Percentiles rank a stretch among this genome's conserved stretches.
phyloP scores from a whole-genome alignment of 2,329 filamentous ascomycete genomes.

The Pseudogymnoascus sp. region DNA sequence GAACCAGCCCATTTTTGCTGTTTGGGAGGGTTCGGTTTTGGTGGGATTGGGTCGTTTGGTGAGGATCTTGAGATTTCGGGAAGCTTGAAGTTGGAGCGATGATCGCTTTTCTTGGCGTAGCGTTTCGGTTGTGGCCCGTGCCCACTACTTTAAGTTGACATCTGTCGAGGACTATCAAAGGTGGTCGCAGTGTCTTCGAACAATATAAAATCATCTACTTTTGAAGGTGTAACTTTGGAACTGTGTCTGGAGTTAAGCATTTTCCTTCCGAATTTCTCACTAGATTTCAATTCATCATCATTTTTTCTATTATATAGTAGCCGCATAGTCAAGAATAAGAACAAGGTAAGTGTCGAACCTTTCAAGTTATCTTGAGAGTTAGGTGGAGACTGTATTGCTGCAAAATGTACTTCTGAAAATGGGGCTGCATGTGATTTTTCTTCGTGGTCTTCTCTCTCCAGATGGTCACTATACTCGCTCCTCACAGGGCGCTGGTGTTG shows the following conservation, averaged over 20 bases:
- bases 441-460: too few species aligned
- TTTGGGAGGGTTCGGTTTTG: background rate
- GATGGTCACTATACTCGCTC: too few species aligned
- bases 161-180: background rate
- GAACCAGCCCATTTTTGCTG: slow-evolving; percentile 27
- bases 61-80: slow-evolving; percentile 3
- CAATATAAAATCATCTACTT: background rate
- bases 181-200: background rate
- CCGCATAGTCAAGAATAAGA: too few species aligned
- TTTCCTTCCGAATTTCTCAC: too few species aligned
- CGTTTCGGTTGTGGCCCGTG: background rate
- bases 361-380: too few species aligned
- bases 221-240: background rate
- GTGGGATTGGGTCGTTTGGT: background rate
- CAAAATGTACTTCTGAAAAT: too few species aligned
- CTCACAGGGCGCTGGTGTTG: too few species aligned
- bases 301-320: too few species aligned
- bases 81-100: background rate
- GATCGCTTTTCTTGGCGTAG: slow-evolving; percentile 2
- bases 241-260: background rate
- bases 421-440: too few species aligned
- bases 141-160: background rate
- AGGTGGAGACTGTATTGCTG: too few species aligned
- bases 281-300: too few species aligned
- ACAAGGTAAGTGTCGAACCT: too few species aligned